Conservation (phyloP, 2,329 filamentous ascomycete species). For the Penicillium occitanis region DNA sequence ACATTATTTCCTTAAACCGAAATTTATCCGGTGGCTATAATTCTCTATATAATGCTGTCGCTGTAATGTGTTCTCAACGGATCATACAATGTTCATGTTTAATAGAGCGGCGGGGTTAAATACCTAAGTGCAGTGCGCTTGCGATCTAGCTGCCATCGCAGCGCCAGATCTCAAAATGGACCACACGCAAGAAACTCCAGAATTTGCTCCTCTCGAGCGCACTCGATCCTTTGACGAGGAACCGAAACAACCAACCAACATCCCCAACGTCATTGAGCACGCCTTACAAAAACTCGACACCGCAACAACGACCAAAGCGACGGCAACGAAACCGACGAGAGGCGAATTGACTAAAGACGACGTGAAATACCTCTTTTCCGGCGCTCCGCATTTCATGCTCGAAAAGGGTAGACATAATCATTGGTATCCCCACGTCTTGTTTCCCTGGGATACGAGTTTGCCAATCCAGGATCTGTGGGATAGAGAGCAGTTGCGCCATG, state of each 20-base stretch:
- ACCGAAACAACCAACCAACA: conserved; percentile 31
- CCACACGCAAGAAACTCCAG: neutral
- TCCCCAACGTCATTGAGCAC: conserved; percentile 30
- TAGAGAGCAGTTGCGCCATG: conserved; percentile 40
- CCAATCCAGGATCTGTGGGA: conserved; percentile 44
- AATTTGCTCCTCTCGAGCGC: conserved; percentile 12
- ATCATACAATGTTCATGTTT: neutral
- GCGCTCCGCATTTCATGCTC: conserved; percentile 47
- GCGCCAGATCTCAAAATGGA: conserved; percentile 6
- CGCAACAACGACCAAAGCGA: neutral
- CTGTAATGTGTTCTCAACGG: neutral
- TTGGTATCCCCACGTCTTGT: conserved; percentile 47
- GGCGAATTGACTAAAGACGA: conserved; percentile 35
- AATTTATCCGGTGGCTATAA: neutral
- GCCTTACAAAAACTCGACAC: conserved; percentile 22
- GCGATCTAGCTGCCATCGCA: neutral
- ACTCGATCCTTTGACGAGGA: conserved; percentile 24
- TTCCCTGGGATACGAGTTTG: conserved; percentile 45
- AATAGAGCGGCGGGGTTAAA: neutral
- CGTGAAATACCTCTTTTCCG: conserved; percentile 44
- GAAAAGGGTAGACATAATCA: conserved; percentile 42
- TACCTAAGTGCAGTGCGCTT: neutral
- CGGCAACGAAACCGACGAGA: neutral
- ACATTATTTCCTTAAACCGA: neutral
- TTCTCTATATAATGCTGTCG: neutral